phyloP scores from a whole-genome alignment of 1,284 basidiomycete species.

The Mycena sp. region DNA sequence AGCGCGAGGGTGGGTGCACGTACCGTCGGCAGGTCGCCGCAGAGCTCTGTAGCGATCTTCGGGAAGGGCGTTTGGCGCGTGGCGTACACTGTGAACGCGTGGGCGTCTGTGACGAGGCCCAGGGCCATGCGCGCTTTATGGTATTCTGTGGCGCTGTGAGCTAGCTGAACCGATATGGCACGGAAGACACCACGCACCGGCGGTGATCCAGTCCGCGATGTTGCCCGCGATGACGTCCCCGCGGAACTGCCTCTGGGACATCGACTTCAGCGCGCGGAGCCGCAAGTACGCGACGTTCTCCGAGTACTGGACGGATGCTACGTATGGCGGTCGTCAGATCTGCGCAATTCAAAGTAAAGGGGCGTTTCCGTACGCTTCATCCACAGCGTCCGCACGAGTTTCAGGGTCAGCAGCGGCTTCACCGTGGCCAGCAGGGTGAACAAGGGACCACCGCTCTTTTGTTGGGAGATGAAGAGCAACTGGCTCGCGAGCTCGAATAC shows the following conservation, averaged over 20 bases:
- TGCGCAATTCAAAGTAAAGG: neutral
- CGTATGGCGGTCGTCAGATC: neutral
- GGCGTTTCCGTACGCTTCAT: slow-evolving; percentile 3
- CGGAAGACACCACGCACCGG: too few relatives aligned
- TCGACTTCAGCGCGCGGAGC: too few relatives aligned
- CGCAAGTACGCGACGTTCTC: slow-evolving; percentile 13
- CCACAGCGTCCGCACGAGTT: neutral
- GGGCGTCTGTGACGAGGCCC: neutral
- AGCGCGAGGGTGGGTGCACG: neutral
- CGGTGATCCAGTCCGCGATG: slow-evolving; percentile 24
- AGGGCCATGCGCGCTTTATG: neutral
- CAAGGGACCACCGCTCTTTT: too few relatives aligned
- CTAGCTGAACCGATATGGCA: too few relatives aligned
- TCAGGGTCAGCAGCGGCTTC: neutral
- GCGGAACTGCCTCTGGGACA: slow-evolving; percentile 4
- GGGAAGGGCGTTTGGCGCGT: too few relatives aligned
- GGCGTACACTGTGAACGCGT: too few relatives aligned
- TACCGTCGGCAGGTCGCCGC: too few relatives aligned
- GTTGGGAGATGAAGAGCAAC: too few relatives aligned
- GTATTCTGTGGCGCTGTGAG: too few relatives aligned
- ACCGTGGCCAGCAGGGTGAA: too few relatives aligned
- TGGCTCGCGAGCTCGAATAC: slow-evolving; percentile 17
- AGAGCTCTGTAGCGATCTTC: too few relatives aligned
- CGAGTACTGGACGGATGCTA: slow-evolving; percentile 21
- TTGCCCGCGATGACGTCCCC: slow-evolving; percentile 19